phyloP scores from a whole-genome alignment of 2,329 filamentous ascomycete genomes.

The Diaporthe batatas region DNA sequence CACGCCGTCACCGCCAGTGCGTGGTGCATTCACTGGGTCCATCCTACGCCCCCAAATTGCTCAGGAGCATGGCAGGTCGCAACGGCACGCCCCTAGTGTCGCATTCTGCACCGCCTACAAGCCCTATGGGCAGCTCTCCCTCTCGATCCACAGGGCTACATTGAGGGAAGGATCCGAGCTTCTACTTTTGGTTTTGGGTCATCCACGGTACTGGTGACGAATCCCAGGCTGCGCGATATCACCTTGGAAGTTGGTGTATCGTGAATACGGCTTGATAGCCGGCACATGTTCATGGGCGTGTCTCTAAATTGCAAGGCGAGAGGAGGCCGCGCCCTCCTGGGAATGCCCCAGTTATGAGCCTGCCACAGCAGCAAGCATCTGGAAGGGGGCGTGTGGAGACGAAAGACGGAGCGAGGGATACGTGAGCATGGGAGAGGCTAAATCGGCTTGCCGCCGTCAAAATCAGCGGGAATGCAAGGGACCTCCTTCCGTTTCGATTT shows the following conservation, averaged over 20 bases:
- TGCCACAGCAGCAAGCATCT: not conserved
- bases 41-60: conserved; percentile 29
- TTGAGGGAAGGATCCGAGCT: not conserved
- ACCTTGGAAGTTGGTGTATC: not conserved
- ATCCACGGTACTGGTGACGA: not conserved
- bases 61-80: conserved; percentile 35
- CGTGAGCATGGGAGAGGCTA: not conserved
- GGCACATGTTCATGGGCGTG: conserved; percentile 15
- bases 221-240: not conserved
- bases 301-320: not conserved
- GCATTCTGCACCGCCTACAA: conserved; percentile 5
- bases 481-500: conserved; percentile 19
- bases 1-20: conserved; percentile 35
- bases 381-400: conserved; percentile 10
- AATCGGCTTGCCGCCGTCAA: conserved; percentile 31
- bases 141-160: conserved; percentile 1
- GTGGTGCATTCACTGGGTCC: conserved; percentile 32
- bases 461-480: conserved; percentile 34
- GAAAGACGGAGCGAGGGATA: not conserved
- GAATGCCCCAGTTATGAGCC: not conserved
- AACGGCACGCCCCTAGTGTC: conserved; percentile 9
- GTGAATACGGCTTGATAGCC: conserved; percentile 2
- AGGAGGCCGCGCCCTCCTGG: not conserved
- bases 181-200: not conserved
- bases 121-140: not conserved